A percentile compares a stretch with the other conserved stretches of the same genome.
Conservation (phyloP, 1,139 yeast species). For the Yarrowia galli region DNA sequence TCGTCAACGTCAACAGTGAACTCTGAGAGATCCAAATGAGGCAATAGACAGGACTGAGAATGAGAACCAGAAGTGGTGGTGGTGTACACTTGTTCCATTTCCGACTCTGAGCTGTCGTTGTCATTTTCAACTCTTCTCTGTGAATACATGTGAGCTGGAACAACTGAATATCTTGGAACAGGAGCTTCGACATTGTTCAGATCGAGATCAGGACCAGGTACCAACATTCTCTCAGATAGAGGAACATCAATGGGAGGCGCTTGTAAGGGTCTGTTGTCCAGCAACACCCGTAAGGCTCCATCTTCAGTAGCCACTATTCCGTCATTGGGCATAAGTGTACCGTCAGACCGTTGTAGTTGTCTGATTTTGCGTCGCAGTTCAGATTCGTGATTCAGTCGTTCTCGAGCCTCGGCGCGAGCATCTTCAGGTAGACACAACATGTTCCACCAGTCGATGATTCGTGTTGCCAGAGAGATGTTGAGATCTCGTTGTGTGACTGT, state of each 20-base stretch:
- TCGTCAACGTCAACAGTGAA: neutral
- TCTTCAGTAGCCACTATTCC: constrained; percentile 32
- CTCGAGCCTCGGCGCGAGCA: constrained; percentile 48
- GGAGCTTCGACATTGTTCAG: constrained; percentile 16
- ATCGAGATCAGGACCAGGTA: constrained; percentile 18
- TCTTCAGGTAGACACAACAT: constrained; percentile 50
- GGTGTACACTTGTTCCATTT: neutral
- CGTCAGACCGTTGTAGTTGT: constrained; percentile 10
- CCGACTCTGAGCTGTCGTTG: neutral
- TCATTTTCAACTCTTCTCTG: too few species aligned
- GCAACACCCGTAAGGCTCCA: constrained; percentile 28
- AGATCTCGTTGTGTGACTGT: constrained; percentile 46
- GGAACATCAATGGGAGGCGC: constrained; percentile 33
- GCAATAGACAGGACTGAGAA: neutral
- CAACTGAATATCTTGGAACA: constrained; percentile 6
- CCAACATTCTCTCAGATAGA: constrained; percentile 12
- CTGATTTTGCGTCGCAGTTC: constrained; percentile 46
- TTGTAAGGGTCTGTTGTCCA: constrained; percentile 33
- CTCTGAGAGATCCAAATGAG: constrained; percentile 14
- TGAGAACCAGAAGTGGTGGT: neutral
- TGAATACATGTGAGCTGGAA: too few species aligned
- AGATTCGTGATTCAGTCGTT: constrained; percentile 49
- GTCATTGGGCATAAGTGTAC: constrained; percentile 12
- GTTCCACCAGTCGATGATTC: constrained; percentile 51
- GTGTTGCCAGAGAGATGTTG: constrained; percentile 47